A percentile compares a stretch with the other conserved stretches of the same genome.
Conservation (phyloP, 495 filamentous ascomycete species). For the Penicillium paradoxum region DNA sequence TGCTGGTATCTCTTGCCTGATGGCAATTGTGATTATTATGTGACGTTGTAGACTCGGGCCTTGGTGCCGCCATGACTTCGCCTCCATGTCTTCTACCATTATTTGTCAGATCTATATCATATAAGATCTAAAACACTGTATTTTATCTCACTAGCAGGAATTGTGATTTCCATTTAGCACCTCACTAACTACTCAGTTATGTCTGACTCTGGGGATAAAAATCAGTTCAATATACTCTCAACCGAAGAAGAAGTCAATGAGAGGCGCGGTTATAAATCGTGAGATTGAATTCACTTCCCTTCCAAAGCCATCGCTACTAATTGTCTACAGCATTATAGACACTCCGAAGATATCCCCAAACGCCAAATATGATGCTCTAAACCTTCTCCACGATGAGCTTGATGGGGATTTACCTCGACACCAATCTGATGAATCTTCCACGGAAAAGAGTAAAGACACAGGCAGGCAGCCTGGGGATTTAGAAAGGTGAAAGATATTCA, state of each 20-base stretch:
- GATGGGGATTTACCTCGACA: conserved; percentile 14
- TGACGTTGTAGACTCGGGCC: not conserved
- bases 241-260: conserved; percentile 22
- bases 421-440: conserved; percentile 7
- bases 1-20: not conserved
- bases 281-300: not conserved
- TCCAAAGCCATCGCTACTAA: not conserved
- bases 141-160: too few species aligned
- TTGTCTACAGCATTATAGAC: conserved; percentile 27
- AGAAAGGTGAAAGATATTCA: conserved; percentile 13
- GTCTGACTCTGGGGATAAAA: conserved; percentile 12
- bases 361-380: conserved; percentile 38
- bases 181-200: conserved; percentile 1
- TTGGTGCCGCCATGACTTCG: not conserved
- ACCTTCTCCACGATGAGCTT: conserved; percentile 33
- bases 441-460: conserved; percentile 8
- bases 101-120: too few species aligned
- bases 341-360: conserved; percentile 39
- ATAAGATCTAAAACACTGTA: too few species aligned
- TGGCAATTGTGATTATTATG: not conserved
- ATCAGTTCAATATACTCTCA: conserved; percentile 11
- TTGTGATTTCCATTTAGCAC: not conserved
- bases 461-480: conserved; percentile 10
- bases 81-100: not conserved
- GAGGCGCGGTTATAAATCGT: conserved; percentile 26